These are phyloP conservation scores for Rutstroemia sp. DNA, from an alignment of 2,329 filamentous ascomycete genomes.

Conservation along the genomic window DNA sequence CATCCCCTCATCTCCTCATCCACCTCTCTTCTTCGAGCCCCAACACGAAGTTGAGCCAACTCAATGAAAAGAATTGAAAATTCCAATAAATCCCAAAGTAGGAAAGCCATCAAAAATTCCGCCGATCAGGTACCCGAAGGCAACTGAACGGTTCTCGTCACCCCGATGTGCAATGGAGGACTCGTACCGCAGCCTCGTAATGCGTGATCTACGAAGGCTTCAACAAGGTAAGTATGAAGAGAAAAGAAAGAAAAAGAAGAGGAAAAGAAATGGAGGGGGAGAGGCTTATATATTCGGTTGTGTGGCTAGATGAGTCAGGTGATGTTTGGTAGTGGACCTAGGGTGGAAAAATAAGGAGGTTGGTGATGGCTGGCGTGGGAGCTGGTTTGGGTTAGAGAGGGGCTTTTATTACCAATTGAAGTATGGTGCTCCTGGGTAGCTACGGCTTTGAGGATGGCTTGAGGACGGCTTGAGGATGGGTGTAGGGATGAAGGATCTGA, in stretches of 20 bases:
- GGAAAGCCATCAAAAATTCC: slow-evolving; percentile 32
- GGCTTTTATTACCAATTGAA: no score
- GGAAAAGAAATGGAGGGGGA: slow-evolving; percentile 5
- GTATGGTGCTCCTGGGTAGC: no score
- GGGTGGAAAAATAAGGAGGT: no score
- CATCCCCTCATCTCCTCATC: neutral
- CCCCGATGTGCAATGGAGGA: slow-evolving; percentile 53
- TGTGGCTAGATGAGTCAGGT: no score
- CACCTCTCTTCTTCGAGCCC: slow-evolving; percentile 31
- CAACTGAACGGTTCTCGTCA: slow-evolving; percentile 34
- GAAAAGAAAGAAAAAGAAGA: slow-evolving; percentile 14
- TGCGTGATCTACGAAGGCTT: slow-evolving; percentile 26
- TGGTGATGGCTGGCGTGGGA: no score
- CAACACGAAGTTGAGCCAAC: slow-evolving; percentile 23
- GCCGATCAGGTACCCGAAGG: slow-evolving; percentile 29
- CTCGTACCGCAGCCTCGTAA: slow-evolving; percentile 29
- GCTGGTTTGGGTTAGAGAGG: no score
- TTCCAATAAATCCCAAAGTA: slow-evolving; percentile 4
- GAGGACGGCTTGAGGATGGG: no score
- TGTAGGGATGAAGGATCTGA: no score
- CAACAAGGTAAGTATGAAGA: slow-evolving; percentile 34
- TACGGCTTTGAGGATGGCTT: no score
- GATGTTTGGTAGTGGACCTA: no score
- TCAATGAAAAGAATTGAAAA: slow-evolving; percentile 32
- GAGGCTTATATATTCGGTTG: neutral